Evolutionary conservation across 2,329 filamentous ascomycete genomes (phyloP), one percentile per base, ranked within the genome.

Genomic region (Diaporthe citrichinensis): DNA sequence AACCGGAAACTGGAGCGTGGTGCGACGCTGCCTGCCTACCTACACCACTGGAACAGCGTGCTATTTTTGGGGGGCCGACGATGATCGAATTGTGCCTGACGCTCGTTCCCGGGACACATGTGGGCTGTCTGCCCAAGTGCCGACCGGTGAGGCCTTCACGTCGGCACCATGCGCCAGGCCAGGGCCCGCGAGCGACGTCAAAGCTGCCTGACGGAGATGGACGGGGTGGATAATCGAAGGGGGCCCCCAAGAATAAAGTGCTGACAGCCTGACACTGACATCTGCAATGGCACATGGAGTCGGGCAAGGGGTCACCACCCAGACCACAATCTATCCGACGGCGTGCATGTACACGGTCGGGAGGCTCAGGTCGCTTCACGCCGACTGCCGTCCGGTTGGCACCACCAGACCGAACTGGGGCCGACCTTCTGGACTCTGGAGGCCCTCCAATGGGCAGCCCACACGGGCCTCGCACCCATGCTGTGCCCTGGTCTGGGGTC

Each of bases 1-100:
- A 73, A 76, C 25, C 39, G 62, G 69, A 76, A 75, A 76, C 75
- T 67, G 61, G 46, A 28, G 25, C 53, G 59, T 67, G 41, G 73
- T 72, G 72, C 73, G 34, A 67, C 73, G 49, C 55, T 51, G 31
- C 39, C 39, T 62, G 39, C 59, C 59, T 20, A 17, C 34, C 28
- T 28, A 23, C 57, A 62, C 31, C 39, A 46, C 53, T 28, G 36
- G 51, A 25, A 20, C 67, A 9, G 36, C 15, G 34, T 34, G 31
- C 62, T 76, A 71, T 73, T 76, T 62, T 71, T 59, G 74, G 74
- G 4, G 28, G 44, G 17, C 28, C 28, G 39, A 14, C 51, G 20
- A 10, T n/a, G 31, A 23, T 72, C 20, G 23, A 41, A 10, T 55
- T 15, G 17, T 53, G 61, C 39, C 39, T 58, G 58, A 75, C 58